phyloP scores from a whole-genome alignment of 768 basidiomycete species.

The Suillus occidentalis region DNA sequence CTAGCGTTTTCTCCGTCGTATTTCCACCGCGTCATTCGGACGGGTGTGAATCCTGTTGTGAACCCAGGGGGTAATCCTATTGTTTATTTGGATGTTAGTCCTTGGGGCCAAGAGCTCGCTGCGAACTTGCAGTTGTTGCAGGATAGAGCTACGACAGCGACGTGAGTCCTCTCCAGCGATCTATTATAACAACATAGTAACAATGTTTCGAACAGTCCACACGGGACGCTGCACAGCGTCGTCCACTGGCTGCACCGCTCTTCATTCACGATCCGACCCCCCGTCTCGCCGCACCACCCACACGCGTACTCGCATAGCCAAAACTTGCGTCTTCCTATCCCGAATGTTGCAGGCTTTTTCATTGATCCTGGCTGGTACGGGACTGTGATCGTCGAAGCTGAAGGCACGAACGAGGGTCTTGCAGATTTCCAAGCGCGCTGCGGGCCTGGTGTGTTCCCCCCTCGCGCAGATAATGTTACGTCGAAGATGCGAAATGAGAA shows the following conservation, averaged over 20 bases:
- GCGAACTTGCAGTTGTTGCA: slow-evolving; percentile 73
- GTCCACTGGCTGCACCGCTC: slow-evolving; percentile 86
- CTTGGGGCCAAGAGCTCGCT: slow-evolving; percentile 80
- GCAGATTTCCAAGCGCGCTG: slow-evolving; percentile 76
- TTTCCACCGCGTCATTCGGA: slow-evolving; percentile 83
- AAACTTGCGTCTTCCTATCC: slow-evolving; percentile 45
- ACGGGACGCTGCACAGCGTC: slow-evolving; percentile 76
- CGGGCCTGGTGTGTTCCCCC: slow-evolving; percentile 65
- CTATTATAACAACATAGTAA: slow-evolving; percentile 1
- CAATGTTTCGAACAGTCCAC: slow-evolving; percentile 51
- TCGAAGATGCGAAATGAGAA: slow-evolving; percentile 38
- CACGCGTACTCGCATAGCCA: slow-evolving; percentile 29
- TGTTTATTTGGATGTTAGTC: slow-evolving; percentile 69
- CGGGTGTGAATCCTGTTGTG: slow-evolving; percentile 29
- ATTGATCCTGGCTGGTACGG: slow-evolving; percentile 86
- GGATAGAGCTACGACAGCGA: slow-evolving; percentile 75
- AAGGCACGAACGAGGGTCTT: slow-evolving; percentile 84
- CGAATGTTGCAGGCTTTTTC: slow-evolving; percentile 51
- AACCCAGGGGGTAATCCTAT: slow-evolving; percentile 60
- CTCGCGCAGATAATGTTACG: slow-evolving; percentile 42
- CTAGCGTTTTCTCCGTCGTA: slow-evolving; percentile 85
- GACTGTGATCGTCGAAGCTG: slow-evolving; percentile 78
- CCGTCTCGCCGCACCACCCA: slow-evolving; percentile 32
- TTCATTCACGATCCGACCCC: slow-evolving; percentile 65
- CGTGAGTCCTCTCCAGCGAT: slow-evolving; percentile 49